These are phyloP conservation scores for Jasminum sambac DNA, from an alignment of 257 asterid species.

Conservation along the genomic window DNA sequence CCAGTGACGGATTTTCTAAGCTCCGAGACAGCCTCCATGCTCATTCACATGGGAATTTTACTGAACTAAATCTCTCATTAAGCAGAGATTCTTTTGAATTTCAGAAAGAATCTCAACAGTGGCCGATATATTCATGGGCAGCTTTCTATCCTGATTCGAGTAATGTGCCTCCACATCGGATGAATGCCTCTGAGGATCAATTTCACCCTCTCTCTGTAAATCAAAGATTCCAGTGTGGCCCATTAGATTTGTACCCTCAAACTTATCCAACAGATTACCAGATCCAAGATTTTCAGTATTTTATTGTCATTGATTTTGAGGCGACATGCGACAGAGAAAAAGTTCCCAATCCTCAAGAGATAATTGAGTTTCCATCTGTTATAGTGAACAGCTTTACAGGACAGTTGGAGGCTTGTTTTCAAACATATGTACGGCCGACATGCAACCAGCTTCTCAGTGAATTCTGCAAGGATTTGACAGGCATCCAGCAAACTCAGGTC, in stretches of 20 bases:
- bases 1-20: slow-evolving; percentile 46
- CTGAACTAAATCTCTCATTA: slow-evolving; percentile 38
- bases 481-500: slow-evolving; percentile 94
- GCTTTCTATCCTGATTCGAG: slow-evolving; percentile 44
- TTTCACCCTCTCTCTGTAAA: slow-evolving; percentile 51
- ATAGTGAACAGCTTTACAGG: slow-evolving; percentile 77
- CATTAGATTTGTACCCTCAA: slow-evolving; percentile 46
- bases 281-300: slow-evolving; percentile 73
- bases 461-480: slow-evolving; percentile 95
- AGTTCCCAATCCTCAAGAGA: slow-evolving; percentile 85
- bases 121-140: slow-evolving; percentile 45
- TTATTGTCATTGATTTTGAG: slow-evolving; percentile 87
- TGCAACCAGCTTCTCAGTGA: slow-evolving; percentile 70
- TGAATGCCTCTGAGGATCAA: slow-evolving; percentile 55
- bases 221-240: slow-evolving; percentile 51
- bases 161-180: slow-evolving; percentile 36
- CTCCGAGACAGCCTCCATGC: slow-evolving; percentile 40
- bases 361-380: slow-evolving; percentile 93
- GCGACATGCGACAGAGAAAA: slow-evolving; percentile 86
- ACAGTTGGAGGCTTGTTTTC: slow-evolving; percentile 76
- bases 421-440: slow-evolving; percentile 82
- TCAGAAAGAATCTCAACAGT: slow-evolving; percentile 40
- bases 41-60: slow-evolving; percentile 41
- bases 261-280: slow-evolving; percentile 44
- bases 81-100: slow-evolving; percentile 46